Evolutionary conservation across 768 basidiomycete genomes (phyloP), one percentile per base, ranked within the genome.

Genomic region (Scleroderma citrinum): DNA sequence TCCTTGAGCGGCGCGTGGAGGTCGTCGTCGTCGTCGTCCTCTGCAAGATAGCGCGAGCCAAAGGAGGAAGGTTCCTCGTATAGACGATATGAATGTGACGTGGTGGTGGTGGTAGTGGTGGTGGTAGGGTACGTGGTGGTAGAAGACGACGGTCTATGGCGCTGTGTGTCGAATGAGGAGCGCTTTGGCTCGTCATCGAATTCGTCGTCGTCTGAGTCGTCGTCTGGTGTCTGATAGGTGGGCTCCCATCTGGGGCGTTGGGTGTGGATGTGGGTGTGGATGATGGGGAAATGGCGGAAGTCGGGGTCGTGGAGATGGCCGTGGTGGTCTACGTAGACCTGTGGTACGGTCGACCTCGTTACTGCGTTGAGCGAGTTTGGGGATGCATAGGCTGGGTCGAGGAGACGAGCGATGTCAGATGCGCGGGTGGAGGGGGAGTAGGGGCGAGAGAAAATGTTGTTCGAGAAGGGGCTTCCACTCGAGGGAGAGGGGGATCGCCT

Each of bases 301-400:
- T 84, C 82, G 20, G 82, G 82, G 63, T 84, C 82, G 58, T 84
- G 82, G 21, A 82, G 68, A 63, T 81, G 76, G 43, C 82, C 82
- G 51, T 76, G 69, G 60, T 68, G 70, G 71, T 84, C 82, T 53
- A 82, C 75, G 59, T 82, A 82, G 50, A 74, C 80, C 37, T 62
- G 56, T 31, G 36, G 60, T 14, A 54, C 47, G 1, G 46, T 41
- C 46, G 57, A 52, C 38, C 42, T 4, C 26, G 26, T 50, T 0
- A 57, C 46, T 0, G 65, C 48, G 50, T 44, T 56, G 26, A 58
- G 56, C 20, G 69, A 29, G 42, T 50, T 65, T 52, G 53, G 67
- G 26, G 45, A 73, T 32, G 78, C 69, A 67, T 83, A 83, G 17
- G 80, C 68, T 5, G 82, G 82, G 70, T 83, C 82, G 56, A 83